These are phyloP conservation scores for Pythium rhizo-oryzae DNA, from an alignment of 352 stramenopile genomes.

Conservation along the genomic window DNA sequence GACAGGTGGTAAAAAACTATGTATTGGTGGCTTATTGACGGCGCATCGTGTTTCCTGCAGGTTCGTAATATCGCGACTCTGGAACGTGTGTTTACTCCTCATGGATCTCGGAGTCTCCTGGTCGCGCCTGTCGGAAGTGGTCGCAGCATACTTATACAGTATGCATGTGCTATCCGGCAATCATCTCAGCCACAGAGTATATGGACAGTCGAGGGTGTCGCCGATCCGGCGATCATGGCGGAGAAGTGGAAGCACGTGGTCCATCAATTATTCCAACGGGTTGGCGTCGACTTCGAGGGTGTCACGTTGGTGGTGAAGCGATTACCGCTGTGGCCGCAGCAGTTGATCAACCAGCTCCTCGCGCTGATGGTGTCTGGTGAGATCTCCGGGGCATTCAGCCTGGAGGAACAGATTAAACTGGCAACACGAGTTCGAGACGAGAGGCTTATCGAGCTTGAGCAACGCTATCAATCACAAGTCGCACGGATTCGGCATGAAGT, in stretches of 20 bases:
- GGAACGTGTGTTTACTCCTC: slow-evolving; percentile 42
- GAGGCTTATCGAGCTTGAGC: slow-evolving; percentile 54
- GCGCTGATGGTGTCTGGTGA: slow-evolving; percentile 58
- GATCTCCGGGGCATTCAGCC: slow-evolving; percentile 53
- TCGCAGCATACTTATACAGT: slow-evolving; percentile 44
- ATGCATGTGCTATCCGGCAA: slow-evolving; percentile 29
- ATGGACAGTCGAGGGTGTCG: slow-evolving; percentile 36
- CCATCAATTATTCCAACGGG: slow-evolving; percentile 47
- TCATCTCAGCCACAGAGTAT: slow-evolving; percentile 28
- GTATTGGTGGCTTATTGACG: neutral
- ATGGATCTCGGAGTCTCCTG: slow-evolving; percentile 44
- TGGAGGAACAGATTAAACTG: slow-evolving; percentile 72
- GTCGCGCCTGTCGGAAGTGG: slow-evolving; percentile 35
- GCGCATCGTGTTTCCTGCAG: slow-evolving; percentile 24
- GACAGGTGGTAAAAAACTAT: too few relatives aligned
- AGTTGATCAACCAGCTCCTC: slow-evolving; percentile 47
- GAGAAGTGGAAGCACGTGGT: slow-evolving; percentile 50
- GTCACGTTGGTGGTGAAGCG: slow-evolving; percentile 65
- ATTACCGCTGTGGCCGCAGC: slow-evolving; percentile 39
- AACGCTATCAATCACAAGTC: slow-evolving; percentile 33
- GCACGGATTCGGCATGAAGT: slow-evolving; percentile 38
- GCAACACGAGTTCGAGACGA: slow-evolving; percentile 66
- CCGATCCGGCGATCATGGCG: slow-evolving; percentile 19
- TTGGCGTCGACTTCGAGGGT: slow-evolving; percentile 56
- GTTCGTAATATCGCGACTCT: slow-evolving; percentile 37